Evolutionary conservation across 2,329 filamentous ascomycete genomes (phyloP), one percentile per base, ranked within the genome.

Genomic region (Blastomyces parvus): DNA sequence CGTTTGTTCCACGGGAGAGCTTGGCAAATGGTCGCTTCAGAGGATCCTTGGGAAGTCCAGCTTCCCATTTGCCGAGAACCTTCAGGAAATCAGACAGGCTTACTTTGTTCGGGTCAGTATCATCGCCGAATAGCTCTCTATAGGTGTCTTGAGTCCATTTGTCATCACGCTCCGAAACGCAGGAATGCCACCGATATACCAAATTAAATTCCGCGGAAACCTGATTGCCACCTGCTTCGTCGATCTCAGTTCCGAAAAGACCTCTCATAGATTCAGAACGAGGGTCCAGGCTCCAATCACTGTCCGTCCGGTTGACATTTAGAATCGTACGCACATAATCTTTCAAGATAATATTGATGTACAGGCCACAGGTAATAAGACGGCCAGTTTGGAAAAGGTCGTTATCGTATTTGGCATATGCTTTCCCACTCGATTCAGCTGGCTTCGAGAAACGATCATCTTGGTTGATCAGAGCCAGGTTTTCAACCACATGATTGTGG

Each of bases 111-210:
- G 59, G 57, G 25, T 65, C 64, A 19, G 56, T 64, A 48, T 64
- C 2, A 71, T 66, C 60, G 17, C 42, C 58, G 25, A 69, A 64
- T 9, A 65, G 33, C n/a, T 62, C 72, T 0, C 73, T 72, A 69
- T 86, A 88, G 66, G 86, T 83, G 13, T 85, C 80, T 66, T 88
- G 80, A 22, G 88, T 86, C 88, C 88, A 91, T 65, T 84, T 79
- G 66, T 90, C 88, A 69, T 92, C 89, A 67, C 83, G 84, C 59
- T 83, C 81, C 2, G 79, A 80, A 67, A 91, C 86, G 67, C 86
- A 86, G 3, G 87, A 88, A 75, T 91, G 88, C 60, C 67, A 68
- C 13, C 81, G 76, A 67, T 83, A 83, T 11, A 83, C 72, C 38
- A 83, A 71, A 65, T 83, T 83, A 70, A 83, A 83, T 66, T 83